Evolutionary conservation across 306 rosid genomes (phyloP), one percentile per base, ranked within the genome.

Genomic region (Cicer chorassanicum): DNA sequence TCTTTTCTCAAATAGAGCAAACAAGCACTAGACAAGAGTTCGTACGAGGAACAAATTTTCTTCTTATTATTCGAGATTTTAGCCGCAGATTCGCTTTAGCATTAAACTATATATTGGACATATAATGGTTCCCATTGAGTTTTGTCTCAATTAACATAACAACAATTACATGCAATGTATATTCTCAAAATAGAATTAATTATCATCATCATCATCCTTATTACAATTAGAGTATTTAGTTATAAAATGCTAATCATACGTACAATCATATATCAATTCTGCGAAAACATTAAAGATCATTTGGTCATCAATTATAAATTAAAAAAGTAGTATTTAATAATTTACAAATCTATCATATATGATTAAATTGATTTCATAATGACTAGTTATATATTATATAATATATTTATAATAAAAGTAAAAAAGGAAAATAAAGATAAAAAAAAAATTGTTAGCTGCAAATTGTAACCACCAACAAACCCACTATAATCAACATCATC

Each of bases 401-500:
- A 76, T 51, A 43, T 36, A 68, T 24, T 19, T 8, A 49, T 49
- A 69, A 49, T 49, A 70, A 53, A 51, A 46, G 1, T 19, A 65
- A 72, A 13, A 39, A 74, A 69, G 9, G 6, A 29, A n/a, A 43
- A 9, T 59, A 36, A 65, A 45, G 61, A 44, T 2, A 9, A 36
- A 36, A 29, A 29, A 54, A 46, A 24, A 69, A 66, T 76, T 53
- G 74, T 76, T 74, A 81, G 85, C 79, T 75, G 83, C 78, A 78
- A 81, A 84, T 80, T 80, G 54, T 71, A 73, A 80, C 75, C 81
- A 83, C 81, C 79, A 85, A 57, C 68, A 69, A 53, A 65, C 62
- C 72, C 81, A 65, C 81, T 67, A 59, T 71, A 19, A 68, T 80
- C 55, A 55, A 62, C 77, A 72, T 78, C 77, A 72, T 78, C 68